A percentile compares a stretch with the other conserved stretches of the same genome.
Conservation (phyloP, 371 early-diverging fungal species). For the Circinella minor region DNA sequence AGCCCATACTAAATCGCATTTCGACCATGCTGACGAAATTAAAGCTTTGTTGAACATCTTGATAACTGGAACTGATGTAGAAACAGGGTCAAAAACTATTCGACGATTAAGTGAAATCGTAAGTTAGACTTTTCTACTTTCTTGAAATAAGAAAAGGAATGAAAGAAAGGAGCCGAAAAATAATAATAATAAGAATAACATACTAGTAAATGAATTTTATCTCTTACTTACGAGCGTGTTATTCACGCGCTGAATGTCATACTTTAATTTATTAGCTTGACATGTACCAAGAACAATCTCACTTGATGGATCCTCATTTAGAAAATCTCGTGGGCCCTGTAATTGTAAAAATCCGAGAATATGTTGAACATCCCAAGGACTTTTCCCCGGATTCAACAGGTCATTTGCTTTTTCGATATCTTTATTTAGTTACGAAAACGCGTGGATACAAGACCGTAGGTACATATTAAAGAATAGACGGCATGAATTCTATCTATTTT, state of each 20-base stretch:
- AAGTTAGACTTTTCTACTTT: conserved; percentile 3
- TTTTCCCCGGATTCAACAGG: not conserved
- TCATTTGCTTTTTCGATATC: conserved; percentile 53
- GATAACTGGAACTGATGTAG: conserved; percentile 6
- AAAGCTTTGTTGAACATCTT: conserved; percentile 15
- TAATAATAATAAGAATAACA: not conserved
- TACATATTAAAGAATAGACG: conserved; percentile 24
- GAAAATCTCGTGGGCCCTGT: conserved; percentile 73
- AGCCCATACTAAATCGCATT: conserved; percentile 44
- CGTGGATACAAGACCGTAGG: conserved; percentile 88
- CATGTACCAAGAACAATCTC: conserved; percentile 87
- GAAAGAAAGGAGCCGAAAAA: no score
- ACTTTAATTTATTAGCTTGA: conserved; percentile 51
- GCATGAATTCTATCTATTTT: no score
- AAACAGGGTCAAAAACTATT: conserved; percentile 19
- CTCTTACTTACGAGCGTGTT: not conserved
- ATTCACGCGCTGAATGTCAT: not conserved
- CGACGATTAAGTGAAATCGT: conserved; percentile 31
- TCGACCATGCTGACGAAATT: conserved; percentile 42
- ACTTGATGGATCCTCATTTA: conserved; percentile 85
- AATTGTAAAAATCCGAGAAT: conserved; percentile 61
- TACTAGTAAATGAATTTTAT: not conserved
- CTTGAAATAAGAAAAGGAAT: no score
- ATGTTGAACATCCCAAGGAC: conserved; percentile 19
- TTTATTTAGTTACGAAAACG: conserved; percentile 81